A percentile compares a stretch with the other conserved stretches of the same genome.
Conservation (phyloP, 2,329 filamentous ascomycete species). For the Cladosporium austrohemisphaericum region DNA sequence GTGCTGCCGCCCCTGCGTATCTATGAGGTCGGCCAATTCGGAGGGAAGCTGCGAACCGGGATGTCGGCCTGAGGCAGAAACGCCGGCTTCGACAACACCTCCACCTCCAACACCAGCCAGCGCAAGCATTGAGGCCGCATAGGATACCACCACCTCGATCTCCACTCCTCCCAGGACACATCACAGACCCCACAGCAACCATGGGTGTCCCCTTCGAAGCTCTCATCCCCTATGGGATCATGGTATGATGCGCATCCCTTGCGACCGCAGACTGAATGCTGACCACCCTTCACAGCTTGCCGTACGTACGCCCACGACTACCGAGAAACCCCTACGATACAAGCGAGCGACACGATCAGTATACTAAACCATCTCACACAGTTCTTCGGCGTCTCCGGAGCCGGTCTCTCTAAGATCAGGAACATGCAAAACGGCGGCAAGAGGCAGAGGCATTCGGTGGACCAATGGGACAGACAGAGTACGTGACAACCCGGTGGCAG, state of each 20-base stretch:
- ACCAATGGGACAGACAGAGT: conserved; percentile 62
- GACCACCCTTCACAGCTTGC: conserved; percentile 35
- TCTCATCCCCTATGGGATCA: conserved; percentile 61
- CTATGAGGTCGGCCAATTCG: not conserved
- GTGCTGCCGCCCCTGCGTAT: conserved; percentile 4
- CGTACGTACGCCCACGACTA: conserved; percentile 42
- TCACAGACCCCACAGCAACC: conserved; percentile 25
- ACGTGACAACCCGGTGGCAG: conserved; percentile 18
- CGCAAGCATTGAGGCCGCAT: conserved; percentile 2
- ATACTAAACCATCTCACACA: conserved; percentile 29
- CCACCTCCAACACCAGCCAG: no score
- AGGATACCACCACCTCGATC: conserved; percentile 7
- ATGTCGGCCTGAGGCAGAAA: no score
- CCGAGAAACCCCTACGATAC: conserved; percentile 1
- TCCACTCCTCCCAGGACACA: conserved; percentile 9
- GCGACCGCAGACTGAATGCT: conserved; percentile 5
- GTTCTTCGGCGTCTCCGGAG: conserved; percentile 61
- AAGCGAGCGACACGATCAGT: conserved; percentile 14
- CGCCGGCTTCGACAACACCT: no score
- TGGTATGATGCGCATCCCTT: conserved; percentile 30
- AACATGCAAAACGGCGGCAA: conserved; percentile 62
- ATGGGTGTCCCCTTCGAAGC: conserved; percentile 68
- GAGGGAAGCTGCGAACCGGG: conserved; percentile 7
- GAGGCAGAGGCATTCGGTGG: conserved; percentile 55
- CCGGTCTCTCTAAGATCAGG: conserved; percentile 55